phyloP scores from a whole-genome alignment of 148 eudicot species.

The Nepenthes mirabilis region DNA sequence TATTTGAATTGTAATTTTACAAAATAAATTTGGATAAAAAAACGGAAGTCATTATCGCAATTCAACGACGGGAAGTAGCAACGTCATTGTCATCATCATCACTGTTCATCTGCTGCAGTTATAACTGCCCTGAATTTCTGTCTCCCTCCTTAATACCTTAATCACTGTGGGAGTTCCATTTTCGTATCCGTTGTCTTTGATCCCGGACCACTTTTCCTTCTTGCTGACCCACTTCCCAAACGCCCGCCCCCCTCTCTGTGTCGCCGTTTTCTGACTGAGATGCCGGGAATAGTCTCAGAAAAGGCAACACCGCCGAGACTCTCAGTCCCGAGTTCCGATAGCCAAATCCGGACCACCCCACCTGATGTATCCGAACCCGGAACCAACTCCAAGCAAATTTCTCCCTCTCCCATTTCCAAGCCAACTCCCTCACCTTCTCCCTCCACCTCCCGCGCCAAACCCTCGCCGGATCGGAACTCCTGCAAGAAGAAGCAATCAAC shows the following conservation, averaged over 20 bases:
- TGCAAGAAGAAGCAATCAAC: slow-evolving; percentile 48
- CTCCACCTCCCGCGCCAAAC: slow-evolving; percentile 68
- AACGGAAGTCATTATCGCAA: no score
- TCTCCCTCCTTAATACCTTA: no score
- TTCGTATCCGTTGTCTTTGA: no score
- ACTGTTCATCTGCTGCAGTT: no score
- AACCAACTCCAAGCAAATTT: slow-evolving; percentile 16
- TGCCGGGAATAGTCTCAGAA: slow-evolving; percentile 83
- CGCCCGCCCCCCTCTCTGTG: not conserved
- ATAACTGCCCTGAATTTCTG: no score
- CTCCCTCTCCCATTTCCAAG: slow-evolving; percentile 32
- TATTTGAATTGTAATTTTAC: no score
- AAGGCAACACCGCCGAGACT: slow-evolving; percentile 69
- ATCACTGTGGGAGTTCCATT: no score
- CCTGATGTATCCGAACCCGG: slow-evolving; percentile 22
- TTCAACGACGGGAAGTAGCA: no score
- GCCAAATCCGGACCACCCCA: slow-evolving; percentile 32
- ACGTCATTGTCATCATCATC: no score
- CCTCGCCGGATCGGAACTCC: slow-evolving; percentile 80
- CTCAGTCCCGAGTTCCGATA: slow-evolving; percentile 27
- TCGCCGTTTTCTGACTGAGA: slow-evolving; percentile 2
- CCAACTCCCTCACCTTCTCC: slow-evolving; percentile 78
- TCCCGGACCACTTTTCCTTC: no score
- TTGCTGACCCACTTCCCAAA: not conserved
- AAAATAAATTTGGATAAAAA: no score